Evolutionary conservation across 345 rosid genomes (phyloP).

Genomic region (Brassica rapa): DNA sequence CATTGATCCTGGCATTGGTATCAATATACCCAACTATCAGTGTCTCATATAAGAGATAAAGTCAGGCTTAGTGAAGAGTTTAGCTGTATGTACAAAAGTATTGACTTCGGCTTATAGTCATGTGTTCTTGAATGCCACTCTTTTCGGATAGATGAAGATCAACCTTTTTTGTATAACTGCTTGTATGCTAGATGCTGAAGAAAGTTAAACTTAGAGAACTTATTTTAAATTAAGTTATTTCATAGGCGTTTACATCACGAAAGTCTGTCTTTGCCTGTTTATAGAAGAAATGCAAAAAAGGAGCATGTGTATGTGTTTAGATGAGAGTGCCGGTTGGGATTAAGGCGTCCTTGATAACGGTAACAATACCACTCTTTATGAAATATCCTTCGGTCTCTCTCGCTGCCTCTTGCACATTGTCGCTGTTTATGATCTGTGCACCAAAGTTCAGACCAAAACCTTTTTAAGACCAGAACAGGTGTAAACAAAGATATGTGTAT

Average conservation of each 20-base stretch:
- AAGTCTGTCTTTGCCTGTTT: slow-evolving; percentile 20
- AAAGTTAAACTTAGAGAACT: neutral
- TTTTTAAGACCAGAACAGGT: neutral
- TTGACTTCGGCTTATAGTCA: slow-evolving; percentile 3
- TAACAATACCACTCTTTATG: slow-evolving; percentile 95
- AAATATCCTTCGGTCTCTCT: slow-evolving; percentile 92
- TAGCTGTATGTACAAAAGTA: slow-evolving; percentile 5
- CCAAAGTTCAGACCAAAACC: neutral
- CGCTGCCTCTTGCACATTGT: slow-evolving; percentile 89
- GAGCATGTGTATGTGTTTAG: slow-evolving; percentile 28
- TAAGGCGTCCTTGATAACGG: slow-evolving; percentile 90
- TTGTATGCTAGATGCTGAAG: neutral
- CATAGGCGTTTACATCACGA: neutral
- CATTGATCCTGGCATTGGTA: neutral
- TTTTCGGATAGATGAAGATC: neutral
- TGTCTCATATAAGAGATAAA: slow-evolving; percentile 19
- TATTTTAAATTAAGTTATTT: neutral
- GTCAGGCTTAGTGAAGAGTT: slow-evolving; percentile 13
- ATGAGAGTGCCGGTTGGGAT: slow-evolving; percentile 84
- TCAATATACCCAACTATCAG: neutral
- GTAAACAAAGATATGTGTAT: neutral
- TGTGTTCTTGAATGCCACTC: neutral
- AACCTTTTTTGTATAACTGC: neutral
- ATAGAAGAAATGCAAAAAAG: neutral
- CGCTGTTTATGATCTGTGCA: slow-evolving; percentile 72